These are phyloP conservation scores for Toxoplasma gondii DNA, from an alignment of 169 alveolate genomes.

Conservation along the genomic window DNA sequence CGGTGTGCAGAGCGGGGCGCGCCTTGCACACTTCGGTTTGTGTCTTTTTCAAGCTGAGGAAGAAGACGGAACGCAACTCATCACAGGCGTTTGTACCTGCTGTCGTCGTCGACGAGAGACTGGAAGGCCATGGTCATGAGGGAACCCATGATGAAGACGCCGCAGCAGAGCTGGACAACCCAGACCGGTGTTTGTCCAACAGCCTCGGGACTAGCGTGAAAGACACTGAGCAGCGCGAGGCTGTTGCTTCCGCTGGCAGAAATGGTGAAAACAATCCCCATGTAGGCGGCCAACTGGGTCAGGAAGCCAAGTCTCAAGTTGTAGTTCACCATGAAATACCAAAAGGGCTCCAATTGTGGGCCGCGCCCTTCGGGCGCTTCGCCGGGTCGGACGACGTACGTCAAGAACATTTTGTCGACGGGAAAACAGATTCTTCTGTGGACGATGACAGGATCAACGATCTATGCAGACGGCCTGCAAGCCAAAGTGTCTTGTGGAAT, in stretches of 20 bases:
- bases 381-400: constrained; percentile 93
- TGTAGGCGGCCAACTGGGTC: constrained; percentile 78
- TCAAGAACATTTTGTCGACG: constrained; percentile 83
- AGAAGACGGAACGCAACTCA: too few species aligned
- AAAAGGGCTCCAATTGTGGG: constrained; percentile 91
- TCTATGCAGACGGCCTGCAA: too few species aligned
- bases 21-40: too few species aligned
- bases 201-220: constrained; percentile 83
- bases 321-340: constrained; percentile 86
- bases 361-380: constrained; percentile 95
- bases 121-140: constrained; percentile 83
- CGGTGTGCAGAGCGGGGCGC: too few species aligned
- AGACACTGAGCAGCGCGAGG: constrained; percentile 79
- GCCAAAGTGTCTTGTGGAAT: too few species aligned
- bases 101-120: constrained; percentile 87
- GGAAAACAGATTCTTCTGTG: background rate
- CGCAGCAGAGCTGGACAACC: constrained; percentile 81
- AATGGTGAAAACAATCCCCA: constrained; percentile 74
- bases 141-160: constrained; percentile 82
- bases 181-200: constrained; percentile 83
- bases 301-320: constrained; percentile 87
- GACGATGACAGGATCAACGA: too few species aligned
- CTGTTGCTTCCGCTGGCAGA: constrained; percentile 83
- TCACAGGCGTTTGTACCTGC: constrained; percentile 69
- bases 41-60: too few species aligned